phyloP scores from a whole-genome alignment of 164 flowering plant genomes.

The Akebia trifoliata region DNA sequence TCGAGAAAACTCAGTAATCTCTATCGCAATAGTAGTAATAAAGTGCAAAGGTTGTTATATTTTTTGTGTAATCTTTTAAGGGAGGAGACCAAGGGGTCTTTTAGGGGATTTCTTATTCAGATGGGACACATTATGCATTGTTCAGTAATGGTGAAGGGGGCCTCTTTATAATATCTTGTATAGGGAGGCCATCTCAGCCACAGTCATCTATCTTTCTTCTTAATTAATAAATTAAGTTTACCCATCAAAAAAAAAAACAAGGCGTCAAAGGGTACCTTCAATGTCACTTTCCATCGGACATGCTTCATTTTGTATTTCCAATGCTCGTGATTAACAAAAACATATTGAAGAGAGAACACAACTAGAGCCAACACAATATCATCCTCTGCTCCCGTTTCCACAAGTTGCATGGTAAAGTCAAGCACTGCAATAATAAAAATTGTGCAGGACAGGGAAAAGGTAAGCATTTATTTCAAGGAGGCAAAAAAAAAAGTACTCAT shows the following conservation, averaged over 20 bases:
- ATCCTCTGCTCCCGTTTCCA: constrained; percentile 65
- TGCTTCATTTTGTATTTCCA: constrained; percentile 83
- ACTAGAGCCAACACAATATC: constrained; percentile 52
- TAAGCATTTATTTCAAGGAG: too few relatives aligned
- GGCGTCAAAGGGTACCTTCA: constrained; percentile 65
- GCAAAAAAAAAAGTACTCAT: background rate
- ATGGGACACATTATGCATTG: too few relatives aligned
- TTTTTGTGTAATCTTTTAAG: too few relatives aligned
- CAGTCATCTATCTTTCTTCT: too few relatives aligned
- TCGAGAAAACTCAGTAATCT: background rate
- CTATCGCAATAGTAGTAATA: background rate
- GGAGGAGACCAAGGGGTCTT: too few relatives aligned
- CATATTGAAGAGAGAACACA: constrained; percentile 73
- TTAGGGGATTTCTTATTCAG: too few relatives aligned
- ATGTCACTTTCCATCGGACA: constrained; percentile 76
- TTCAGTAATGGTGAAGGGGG: too few relatives aligned
- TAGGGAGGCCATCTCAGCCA: too few relatives aligned
- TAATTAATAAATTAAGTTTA: too few relatives aligned
- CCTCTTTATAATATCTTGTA: too few relatives aligned
- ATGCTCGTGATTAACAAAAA: constrained; percentile 80
- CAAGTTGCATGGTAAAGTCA: constrained; percentile 70
- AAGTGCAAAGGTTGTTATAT: too few relatives aligned
- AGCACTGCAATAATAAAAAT: constrained; percentile 52
- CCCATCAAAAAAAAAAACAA: too few relatives aligned
- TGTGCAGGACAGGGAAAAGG: constrained; percentile 11